Percentiles rank a stretch among this genome's conserved stretches.
These are phyloP conservation scores for Colletotrichum abscissum DNA, from an alignment of 2,329 filamentous ascomycete species.

Conservation along the genomic window DNA sequence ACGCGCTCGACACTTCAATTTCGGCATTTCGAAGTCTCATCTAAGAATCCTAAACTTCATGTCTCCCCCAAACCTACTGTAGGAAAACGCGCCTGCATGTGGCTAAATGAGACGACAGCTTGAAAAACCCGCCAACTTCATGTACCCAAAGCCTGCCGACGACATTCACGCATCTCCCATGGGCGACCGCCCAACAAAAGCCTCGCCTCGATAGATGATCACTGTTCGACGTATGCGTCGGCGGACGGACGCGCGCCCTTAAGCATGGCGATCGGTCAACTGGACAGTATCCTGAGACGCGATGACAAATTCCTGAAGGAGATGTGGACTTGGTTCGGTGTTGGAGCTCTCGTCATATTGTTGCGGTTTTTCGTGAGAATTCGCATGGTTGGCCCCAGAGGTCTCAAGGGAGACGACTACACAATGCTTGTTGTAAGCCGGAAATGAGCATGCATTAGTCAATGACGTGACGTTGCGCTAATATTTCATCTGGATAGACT, in stretches of 20 bases:
- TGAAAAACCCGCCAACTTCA: neutral
- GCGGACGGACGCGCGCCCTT: neutral
- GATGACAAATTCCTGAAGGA: slow-evolving; percentile 42
- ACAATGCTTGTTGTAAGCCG: slow-evolving; percentile 44
- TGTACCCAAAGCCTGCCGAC: too few relatives aligned
- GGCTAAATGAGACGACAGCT: neutral
- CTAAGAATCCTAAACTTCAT: neutral
- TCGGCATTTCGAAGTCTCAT: neutral
- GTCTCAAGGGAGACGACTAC: slow-evolving; percentile 52
- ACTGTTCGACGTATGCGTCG: neutral
- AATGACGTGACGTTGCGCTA: neutral
- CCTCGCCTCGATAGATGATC: neutral
- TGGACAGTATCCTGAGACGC: slow-evolving; percentile 13
- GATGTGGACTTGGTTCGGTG: slow-evolving; percentile 44
- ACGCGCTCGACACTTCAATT: neutral
- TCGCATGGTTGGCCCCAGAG: slow-evolving; percentile 49
- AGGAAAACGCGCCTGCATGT: neutral
- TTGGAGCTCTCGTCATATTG: slow-evolving; percentile 46
- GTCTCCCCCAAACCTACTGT: neutral
- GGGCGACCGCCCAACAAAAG: neutral
- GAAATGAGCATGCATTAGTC: neutral
- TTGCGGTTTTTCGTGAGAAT: slow-evolving; percentile 48
- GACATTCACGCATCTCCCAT: neutral
- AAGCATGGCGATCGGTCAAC: neutral
- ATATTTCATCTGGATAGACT: neutral